Conservation (phyloP, 495 filamentous ascomycete species). For the Penicillium pancosmium region DNA sequence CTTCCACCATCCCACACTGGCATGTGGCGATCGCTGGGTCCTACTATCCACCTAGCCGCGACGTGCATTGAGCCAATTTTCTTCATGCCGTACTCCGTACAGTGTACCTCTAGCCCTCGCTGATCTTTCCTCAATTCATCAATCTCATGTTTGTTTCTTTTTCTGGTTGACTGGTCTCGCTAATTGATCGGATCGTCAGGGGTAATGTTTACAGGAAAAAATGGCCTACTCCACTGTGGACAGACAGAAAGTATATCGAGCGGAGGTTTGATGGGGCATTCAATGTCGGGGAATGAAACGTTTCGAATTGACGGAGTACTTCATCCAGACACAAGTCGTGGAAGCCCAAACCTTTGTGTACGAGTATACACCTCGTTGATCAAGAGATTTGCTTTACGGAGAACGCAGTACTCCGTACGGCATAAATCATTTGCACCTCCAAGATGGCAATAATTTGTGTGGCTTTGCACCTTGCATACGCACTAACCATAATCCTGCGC, state of each 20-base stretch:
- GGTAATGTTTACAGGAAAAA: not conserved
- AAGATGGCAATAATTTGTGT: too few species aligned
- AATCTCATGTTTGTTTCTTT: constrained; percentile 1
- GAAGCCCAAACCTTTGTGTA: too few species aligned
- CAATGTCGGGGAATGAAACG: not conserved
- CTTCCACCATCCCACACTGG: not conserved
- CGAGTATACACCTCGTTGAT: too few species aligned
- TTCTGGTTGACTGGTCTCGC: not conserved
- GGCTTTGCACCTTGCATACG: too few species aligned
- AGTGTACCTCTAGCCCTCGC: not conserved
- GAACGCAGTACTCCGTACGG: too few species aligned
- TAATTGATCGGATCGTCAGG: not conserved
- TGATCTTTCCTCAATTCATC: constrained; percentile 1
- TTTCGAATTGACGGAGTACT: not conserved
- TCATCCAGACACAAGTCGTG: too few species aligned
- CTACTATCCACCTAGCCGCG: constrained; percentile 3
- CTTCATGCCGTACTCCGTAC: not conserved
- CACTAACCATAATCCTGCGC: too few species aligned
- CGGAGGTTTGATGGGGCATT: not conserved
- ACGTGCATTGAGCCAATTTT: constrained; percentile 4
- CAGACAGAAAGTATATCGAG: not conserved
- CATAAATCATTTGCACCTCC: too few species aligned
- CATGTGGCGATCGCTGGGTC: constrained; percentile 1
- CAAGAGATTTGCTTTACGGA: too few species aligned
- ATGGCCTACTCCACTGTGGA: not conserved